These are phyloP conservation scores for Suhomyces bokatorum DNA, from an alignment of 1,139 yeast species.

Conservation along the genomic window DNA sequence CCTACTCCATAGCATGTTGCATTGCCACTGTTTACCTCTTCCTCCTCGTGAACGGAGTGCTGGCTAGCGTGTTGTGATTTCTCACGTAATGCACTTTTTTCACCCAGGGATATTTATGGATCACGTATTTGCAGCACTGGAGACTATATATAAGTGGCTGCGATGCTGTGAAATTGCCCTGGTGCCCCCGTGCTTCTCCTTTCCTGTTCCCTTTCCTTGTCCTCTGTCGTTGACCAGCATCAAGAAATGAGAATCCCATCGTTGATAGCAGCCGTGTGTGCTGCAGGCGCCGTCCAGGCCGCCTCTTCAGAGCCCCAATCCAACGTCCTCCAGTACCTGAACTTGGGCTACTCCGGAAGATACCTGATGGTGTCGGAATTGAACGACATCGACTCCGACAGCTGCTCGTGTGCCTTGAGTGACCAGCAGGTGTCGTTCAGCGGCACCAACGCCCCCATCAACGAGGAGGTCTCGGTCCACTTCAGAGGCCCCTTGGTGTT, in stretches of 20 bases:
- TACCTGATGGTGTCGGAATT: constrained; percentile 71
- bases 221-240: too few species aligned
- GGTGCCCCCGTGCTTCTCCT: not conserved
- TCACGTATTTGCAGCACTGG: not conserved
- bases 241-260: constrained; percentile 6
- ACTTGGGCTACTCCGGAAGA: constrained; percentile 75
- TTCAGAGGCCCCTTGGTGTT: constrained; percentile 90
- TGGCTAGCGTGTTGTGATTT: not conserved
- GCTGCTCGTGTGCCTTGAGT: constrained; percentile 62
- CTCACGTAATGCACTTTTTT: not conserved
- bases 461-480: constrained; percentile 89
- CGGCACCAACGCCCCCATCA: constrained; percentile 78
- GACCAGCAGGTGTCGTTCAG: constrained; percentile 55
- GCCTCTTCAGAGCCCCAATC: constrained; percentile 3
- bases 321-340: constrained; percentile 20
- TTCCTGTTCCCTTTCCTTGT: not conserved
- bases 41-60: not conserved
- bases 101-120: not conserved
- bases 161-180: not conserved
- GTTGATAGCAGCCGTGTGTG: not conserved
- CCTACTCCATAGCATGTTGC: not conserved
- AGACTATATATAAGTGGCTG: not conserved
- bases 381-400: constrained; percentile 47
- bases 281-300: not conserved
- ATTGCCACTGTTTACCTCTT: not conserved